A percentile compares a stretch with the other conserved stretches of the same genome.
These are phyloP conservation scores for Monosiga brevicollis DNA, from an alignment of 78 protist genomes.

Conservation along the genomic window DNA sequence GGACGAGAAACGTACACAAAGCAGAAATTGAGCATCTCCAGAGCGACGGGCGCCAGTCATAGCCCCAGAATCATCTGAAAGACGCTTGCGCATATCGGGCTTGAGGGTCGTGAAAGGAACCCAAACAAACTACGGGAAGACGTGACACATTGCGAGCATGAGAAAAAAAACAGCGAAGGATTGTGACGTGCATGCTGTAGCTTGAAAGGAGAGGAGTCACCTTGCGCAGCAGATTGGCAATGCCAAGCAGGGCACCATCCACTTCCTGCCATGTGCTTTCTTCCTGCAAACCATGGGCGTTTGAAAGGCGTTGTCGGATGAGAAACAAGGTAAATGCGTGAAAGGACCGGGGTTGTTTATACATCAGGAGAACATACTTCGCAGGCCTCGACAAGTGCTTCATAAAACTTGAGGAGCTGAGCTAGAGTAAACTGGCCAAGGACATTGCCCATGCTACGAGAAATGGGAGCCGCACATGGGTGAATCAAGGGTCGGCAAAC, in stretches of 20 bases:
- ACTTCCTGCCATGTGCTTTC: slow-evolving; percentile 1
- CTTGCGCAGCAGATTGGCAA: neutral
- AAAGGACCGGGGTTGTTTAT: no score
- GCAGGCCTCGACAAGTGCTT: neutral
- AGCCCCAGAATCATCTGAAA: neutral
- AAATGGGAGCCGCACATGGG: no score
- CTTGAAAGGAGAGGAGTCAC: neutral
- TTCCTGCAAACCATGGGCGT: neutral
- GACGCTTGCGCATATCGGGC: neutral
- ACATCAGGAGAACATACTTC: no score
- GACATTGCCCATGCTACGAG: no score
- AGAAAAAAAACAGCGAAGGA: neutral
- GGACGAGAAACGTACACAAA: neutral
- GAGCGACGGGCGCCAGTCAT: neutral
- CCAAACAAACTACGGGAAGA: neutral
- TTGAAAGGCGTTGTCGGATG: no score
- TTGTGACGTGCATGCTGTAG: no score
- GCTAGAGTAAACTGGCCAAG: no score
- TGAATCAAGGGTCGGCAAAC: no score
- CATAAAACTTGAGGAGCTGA: no score
- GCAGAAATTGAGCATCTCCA: neutral
- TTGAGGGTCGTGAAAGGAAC: neutral
- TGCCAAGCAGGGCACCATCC: slow-evolving; percentile 13
- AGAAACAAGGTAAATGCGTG: no score
- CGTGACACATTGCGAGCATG: neutral